Percentiles rank a stretch among this genome's conserved stretches.
phyloP scores from a whole-genome alignment of 2,329 filamentous ascomycete species.

The Teratosphaeria nubilosa region DNA sequence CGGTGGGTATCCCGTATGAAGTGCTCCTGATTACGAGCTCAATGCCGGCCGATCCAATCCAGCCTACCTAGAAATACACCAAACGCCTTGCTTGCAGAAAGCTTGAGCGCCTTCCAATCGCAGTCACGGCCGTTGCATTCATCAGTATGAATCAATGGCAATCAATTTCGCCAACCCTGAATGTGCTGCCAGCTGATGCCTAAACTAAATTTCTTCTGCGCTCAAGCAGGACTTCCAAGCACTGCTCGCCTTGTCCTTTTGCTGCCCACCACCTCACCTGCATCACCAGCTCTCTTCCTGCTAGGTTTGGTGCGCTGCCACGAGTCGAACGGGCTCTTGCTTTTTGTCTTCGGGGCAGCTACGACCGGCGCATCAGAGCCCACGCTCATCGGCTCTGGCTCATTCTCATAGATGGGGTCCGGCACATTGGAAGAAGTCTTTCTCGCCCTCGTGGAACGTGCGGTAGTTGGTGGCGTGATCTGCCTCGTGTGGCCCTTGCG shows the following conservation, averaged over 20 bases:
- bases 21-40: neutral
- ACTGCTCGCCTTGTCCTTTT: slow-evolving; percentile 8
- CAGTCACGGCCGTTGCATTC: neutral
- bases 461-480: slow-evolving; percentile 53
- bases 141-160: neutral
- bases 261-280: slow-evolving; percentile 1
- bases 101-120: neutral
- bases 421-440: slow-evolving; percentile 29
- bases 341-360: slow-evolving; percentile 1
- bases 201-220: neutral
- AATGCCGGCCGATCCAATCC: neutral
- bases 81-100: neutral
- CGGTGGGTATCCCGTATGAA: neutral
- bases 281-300: slow-evolving; percentile 2
- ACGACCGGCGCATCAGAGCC: slow-evolving; percentile 1
- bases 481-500: slow-evolving; percentile 33
- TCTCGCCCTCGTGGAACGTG: slow-evolving; percentile 47
- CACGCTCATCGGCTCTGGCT: slow-evolving; percentile 5
- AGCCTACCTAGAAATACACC: too few species aligned
- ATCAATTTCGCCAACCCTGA: neutral
- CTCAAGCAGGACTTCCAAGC: slow-evolving; percentile 2
- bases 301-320: slow-evolving; percentile 55
- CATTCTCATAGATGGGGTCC: slow-evolving; percentile 5
- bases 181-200: neutral
- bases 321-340: slow-evolving; percentile 51